phyloP scores from a whole-genome alignment of 1,139 yeast genomes.

The Pneumocystis canis region DNA sequence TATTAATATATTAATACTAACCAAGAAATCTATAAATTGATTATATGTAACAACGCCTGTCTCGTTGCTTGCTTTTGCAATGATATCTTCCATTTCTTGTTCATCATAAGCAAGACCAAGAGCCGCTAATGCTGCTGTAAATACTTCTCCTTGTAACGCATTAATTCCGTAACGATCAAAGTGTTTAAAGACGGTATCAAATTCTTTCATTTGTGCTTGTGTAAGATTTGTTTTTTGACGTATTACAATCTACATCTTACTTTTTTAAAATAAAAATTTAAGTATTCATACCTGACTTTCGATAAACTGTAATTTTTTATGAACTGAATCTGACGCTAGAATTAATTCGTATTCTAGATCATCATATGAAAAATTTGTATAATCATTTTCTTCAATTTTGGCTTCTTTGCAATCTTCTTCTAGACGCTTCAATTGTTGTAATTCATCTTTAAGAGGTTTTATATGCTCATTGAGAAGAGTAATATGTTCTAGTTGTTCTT shows the following conservation, averaged over 20 bases:
- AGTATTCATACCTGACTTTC: constrained; percentile 23
- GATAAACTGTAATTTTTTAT: constrained; percentile 28
- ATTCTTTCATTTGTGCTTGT: constrained; percentile 31
- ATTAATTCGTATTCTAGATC: constrained; percentile 30
- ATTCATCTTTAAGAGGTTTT: constrained; percentile 22
- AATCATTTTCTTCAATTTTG: constrained; percentile 30
- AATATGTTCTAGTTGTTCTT: constrained; percentile 25
- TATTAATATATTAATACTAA: not conserved
- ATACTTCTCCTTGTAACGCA: constrained; percentile 25
- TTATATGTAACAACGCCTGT: constrained; percentile 24
- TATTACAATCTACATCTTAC: constrained; percentile 22
- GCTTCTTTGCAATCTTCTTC: constrained; percentile 25
- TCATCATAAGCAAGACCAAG: constrained; percentile 27
- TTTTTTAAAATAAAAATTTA: not conserved
- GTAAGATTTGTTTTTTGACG: constrained; percentile 28
- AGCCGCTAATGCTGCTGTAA: constrained; percentile 29
- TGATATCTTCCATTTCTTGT: constrained; percentile 28
- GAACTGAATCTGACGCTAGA: constrained; percentile 26
- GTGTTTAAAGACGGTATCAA: constrained; percentile 30
- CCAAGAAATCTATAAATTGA: constrained; percentile 29
- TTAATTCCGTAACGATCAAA: constrained; percentile 28
- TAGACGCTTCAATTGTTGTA: constrained; percentile 21
- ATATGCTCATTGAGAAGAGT: constrained; percentile 23
- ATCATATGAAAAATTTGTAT: constrained; percentile 28
- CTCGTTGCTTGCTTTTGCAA: constrained; percentile 22